Percentiles rank a stretch among this genome's conserved stretches.
phyloP scores from a whole-genome alignment of 257 asterid species.

The Solanum corneliomulleri region DNA sequence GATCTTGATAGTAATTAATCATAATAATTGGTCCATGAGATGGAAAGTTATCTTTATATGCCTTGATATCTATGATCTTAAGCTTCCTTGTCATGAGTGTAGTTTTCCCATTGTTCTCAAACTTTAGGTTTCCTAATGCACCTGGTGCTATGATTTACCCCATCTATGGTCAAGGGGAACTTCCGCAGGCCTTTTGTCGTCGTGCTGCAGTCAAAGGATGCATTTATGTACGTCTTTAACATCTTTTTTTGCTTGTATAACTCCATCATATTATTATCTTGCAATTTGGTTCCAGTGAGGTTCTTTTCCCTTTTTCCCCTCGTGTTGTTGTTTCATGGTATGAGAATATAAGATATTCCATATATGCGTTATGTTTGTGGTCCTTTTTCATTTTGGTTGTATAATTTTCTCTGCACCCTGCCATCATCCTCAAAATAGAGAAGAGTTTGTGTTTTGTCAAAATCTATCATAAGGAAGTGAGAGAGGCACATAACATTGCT shows the following conservation, averaged over 20 bases:
- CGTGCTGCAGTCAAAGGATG: slow-evolving; percentile 99
- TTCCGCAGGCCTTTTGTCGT: slow-evolving; percentile 93
- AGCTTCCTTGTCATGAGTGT: background rate
- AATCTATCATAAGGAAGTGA: background rate
- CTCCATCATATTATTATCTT: background rate
- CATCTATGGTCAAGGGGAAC: slow-evolving; percentile 86
- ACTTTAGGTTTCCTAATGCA: slow-evolving; percentile 73
- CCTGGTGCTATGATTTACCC: slow-evolving; percentile 91
- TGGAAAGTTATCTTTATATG: background rate
- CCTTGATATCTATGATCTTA: background rate
- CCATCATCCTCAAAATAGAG: background rate
- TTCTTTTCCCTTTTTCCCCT: background rate
- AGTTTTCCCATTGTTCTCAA: background rate
- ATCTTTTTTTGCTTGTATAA: background rate
- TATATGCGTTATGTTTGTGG: background rate
- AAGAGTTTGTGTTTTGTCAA: background rate
- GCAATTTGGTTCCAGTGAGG: background rate
- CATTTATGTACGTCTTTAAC: slow-evolving; percentile 46
- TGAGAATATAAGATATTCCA: background rate
- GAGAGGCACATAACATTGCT: background rate
- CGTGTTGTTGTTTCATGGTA: background rate
- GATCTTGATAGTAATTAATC: background rate
- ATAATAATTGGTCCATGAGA: background rate
- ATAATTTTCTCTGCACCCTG: background rate
- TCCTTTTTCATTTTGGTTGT: background rate